Base-by-base conservation (phyloP, 805 yeast species). In the Lipomyces chichibuensis region DNA sequence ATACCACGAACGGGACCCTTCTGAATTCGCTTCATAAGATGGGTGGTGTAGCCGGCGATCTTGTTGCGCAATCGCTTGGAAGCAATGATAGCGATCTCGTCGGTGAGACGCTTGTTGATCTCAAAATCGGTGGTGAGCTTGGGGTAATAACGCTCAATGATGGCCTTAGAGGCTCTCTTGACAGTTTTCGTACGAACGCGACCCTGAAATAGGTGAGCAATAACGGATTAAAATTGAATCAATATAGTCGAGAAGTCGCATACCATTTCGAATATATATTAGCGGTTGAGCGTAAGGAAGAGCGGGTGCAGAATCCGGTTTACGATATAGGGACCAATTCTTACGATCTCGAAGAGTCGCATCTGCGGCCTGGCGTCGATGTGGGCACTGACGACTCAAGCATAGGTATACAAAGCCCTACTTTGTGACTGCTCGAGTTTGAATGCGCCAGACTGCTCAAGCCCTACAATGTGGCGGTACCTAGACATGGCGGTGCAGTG, bases 1-100 rank as follows among this genome's bases (percentile, higher is more conserved):
- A 95, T 96, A 87, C 99, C 99, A 89, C 98, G 93, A 80, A 95
- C 99, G 87, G 99, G 99, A 83, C 99, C 99, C 89, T 94, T 95
- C 87, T 96, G 98, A 82, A 95, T 95, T 88, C 99, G 93, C 89
- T 92, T 95, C 99, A 95, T 96, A 84, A 95, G 89, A 85, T 95
- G 99, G 81, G 99, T 95, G 85, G 99, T 95, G 97, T 94, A 95
- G 84, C 99, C 99, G 83, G 99, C 99, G 80, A 95, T 96, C 92
- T 95, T 95, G 95, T 95, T 95, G 88, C 99, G 95, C 84, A 95
- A 90, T 87, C 99, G 92, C 90, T 95, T 95, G 80, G 99, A 92
- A 84, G 94, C 98, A 82, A 95, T 96, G 84, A 91, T 93, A 77
- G 99, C 99, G 79, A 95, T 93, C 85, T 96, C 97, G 80, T 92